Conservation (phyloP, 192 early-diverging fungal species). For the Entomortierella parvispora region DNA sequence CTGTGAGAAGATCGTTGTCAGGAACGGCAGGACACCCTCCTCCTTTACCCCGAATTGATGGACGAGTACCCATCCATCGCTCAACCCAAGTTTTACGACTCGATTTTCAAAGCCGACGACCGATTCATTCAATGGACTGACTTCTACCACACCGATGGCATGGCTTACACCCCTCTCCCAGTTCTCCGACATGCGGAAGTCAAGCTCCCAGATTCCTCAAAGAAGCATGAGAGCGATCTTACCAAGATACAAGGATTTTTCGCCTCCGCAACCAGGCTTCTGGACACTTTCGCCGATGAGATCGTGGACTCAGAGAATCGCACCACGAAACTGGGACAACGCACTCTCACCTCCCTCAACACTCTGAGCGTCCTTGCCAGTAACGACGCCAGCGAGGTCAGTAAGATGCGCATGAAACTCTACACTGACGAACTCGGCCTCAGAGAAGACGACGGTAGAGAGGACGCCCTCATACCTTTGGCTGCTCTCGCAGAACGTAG, state of each 20-base stretch:
- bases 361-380: not conserved
- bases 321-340: not conserved
- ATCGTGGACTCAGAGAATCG: not conserved
- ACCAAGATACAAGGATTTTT: not conserved
- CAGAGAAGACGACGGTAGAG: constrained; percentile 10
- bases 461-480: not conserved
- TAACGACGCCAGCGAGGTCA: constrained; percentile 2
- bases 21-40: too few relatives aligned
- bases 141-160: constrained; percentile 2
- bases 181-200: constrained; percentile 2
- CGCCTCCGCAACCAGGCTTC: not conserved
- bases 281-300: constrained; percentile 4
- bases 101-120: not conserved
- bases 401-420: constrained; percentile 2
- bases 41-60: too few relatives aligned
- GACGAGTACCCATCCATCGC: too few relatives aligned
- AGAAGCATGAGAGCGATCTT: constrained; percentile 1
- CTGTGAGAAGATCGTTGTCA: too few relatives aligned
- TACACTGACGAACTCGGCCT: constrained; percentile 7
- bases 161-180: constrained; percentile 2
- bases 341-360: constrained; percentile 9
- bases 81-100: not conserved
- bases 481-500: not conserved
- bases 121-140: not conserved
- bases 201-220: not conserved